Conservation (phyloP, 169 alveolate genomes). For the Cryptosporidium tyzzeri region DNA sequence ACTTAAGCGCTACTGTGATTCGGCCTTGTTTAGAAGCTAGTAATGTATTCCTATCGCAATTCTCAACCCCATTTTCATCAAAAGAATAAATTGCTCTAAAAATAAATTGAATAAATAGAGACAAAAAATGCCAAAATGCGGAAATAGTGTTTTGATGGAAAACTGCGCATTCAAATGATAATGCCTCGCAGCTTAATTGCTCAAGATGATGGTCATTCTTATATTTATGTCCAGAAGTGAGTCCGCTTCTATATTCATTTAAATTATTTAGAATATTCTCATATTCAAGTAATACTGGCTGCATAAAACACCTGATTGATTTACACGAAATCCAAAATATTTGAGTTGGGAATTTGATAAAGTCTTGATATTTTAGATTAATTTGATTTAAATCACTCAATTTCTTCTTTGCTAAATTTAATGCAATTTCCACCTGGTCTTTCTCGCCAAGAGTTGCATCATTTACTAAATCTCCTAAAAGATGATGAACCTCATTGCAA, state of each 20-base stretch:
- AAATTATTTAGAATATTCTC: constrained; percentile 65
- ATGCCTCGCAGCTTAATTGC: constrained; percentile 76
- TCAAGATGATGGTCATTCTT: constrained; percentile 49
- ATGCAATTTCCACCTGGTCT: constrained; percentile 22
- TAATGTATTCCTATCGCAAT: constrained; percentile 35
- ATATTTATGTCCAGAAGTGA: constrained; percentile 73
- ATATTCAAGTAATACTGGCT: constrained; percentile 81
- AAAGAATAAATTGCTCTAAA: constrained; percentile 57
- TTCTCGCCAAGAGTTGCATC: constrained; percentile 73
- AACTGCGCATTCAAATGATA: constrained; percentile 29
- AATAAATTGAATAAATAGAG: constrained; percentile 73
- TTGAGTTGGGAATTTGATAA: constrained; percentile 85
- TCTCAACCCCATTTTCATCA: constrained; percentile 63
- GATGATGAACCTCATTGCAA: constrained; percentile 18
- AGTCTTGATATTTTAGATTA: constrained; percentile 65
- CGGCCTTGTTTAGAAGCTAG: constrained; percentile 50
- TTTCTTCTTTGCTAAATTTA: constrained; percentile 1
- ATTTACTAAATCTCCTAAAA: constrained; percentile 59
- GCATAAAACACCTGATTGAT: constrained; percentile 83
- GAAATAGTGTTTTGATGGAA: constrained; percentile 70
- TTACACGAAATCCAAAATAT: constrained; percentile 88
- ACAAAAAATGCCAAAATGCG: constrained; percentile 80
- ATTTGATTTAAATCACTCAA: constrained; percentile 27
- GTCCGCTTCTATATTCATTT: constrained; percentile 79
- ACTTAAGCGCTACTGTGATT: constrained; percentile 48